Evolutionary conservation across 768 basidiomycete genomes (phyloP).

Genomic region (Mycena vulgaris): DNA sequence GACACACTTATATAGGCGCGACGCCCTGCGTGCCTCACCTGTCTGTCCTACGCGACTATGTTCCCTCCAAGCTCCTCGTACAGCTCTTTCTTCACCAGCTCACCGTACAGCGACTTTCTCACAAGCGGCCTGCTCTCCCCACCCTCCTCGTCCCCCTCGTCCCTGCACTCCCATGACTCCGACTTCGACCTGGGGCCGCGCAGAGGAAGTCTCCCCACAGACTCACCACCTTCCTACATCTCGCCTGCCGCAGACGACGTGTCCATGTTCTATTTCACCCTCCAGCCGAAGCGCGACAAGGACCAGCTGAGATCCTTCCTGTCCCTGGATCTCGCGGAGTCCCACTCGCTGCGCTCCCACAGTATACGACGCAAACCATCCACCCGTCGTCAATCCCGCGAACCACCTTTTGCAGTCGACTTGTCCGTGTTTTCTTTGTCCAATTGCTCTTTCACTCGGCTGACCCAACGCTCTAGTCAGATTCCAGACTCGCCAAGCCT

Average conservation of each 20-base stretch:
- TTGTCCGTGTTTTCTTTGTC: conserved; percentile 5
- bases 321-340: conserved; percentile 65
- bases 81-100: background rate
- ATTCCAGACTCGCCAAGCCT: conserved; percentile 20
- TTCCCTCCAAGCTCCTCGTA: too few species aligned
- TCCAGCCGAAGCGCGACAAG: conserved; percentile 50
- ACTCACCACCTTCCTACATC: conserved; percentile 34
- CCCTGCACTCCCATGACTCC: conserved; percentile 7
- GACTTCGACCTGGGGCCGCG: conserved; percentile 34
- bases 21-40: too few species aligned
- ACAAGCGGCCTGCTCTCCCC: conserved; percentile 58
- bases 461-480: conserved; percentile 14
- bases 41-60: too few species aligned
- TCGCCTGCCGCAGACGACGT: conserved; percentile 38
- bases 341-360: conserved; percentile 45
- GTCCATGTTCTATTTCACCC: conserved; percentile 55
- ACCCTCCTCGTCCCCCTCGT: conserved; percentile 28
- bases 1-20: too few species aligned
- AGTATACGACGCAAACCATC: conserved; percentile 50
- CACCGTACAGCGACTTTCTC: conserved; percentile 53
- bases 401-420: conserved; percentile 27
- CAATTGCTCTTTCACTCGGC: background rate
- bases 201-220: conserved; percentile 39
- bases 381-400: background rate
- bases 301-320: conserved; percentile 60